Evolutionary conservation across 1,284 basidiomycete species (phyloP).

Genomic region (Marasmius fiardii): DNA sequence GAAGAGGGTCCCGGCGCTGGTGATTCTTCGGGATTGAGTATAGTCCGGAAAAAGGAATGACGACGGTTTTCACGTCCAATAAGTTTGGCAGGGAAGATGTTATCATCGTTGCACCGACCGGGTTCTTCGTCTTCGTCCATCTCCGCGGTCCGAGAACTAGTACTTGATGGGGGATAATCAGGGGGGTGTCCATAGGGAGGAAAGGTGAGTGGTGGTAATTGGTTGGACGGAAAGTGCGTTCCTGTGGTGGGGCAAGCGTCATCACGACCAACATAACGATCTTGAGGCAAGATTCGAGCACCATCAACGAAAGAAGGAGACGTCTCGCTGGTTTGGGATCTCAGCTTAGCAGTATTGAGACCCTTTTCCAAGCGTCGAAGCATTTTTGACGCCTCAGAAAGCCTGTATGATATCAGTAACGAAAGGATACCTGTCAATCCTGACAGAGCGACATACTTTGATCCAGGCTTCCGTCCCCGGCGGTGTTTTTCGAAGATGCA

Average conservation of each 20-base stretch:
- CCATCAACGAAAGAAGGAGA: slow-evolving; percentile 20
- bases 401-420: slow-evolving; percentile 35
- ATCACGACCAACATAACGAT: slow-evolving; percentile 18
- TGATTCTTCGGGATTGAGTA: slow-evolving; percentile 67
- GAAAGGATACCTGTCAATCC: slow-evolving; percentile 10
- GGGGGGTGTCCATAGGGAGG: slow-evolving; percentile 31
- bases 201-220: slow-evolving; percentile 45
- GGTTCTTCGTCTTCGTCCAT: slow-evolving; percentile 58
- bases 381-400: slow-evolving; percentile 85
- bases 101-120: slow-evolving; percentile 55
- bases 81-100: slow-evolving; percentile 67
- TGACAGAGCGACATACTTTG: slow-evolving; percentile 54
- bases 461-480: slow-evolving; percentile 82
- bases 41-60: slow-evolving; percentile 76
- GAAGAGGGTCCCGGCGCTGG: slow-evolving; percentile 32
- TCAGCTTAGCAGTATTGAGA: slow-evolving; percentile 70
- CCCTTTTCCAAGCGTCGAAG: slow-evolving; percentile 80
- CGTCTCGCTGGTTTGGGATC: slow-evolving; percentile 36
- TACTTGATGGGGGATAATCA: slow-evolving; percentile 32
- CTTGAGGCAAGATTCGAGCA: slow-evolving; percentile 11
- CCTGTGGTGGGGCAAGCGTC: slow-evolving; percentile 32
- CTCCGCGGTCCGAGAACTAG: slow-evolving; percentile 40
- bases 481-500: slow-evolving; percentile 85
- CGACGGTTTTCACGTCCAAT: slow-evolving; percentile 67
- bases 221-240: slow-evolving; percentile 39